phyloP scores from a whole-genome alignment of 805 yeast genomes.

The Dipodascus geniculatus region DNA sequence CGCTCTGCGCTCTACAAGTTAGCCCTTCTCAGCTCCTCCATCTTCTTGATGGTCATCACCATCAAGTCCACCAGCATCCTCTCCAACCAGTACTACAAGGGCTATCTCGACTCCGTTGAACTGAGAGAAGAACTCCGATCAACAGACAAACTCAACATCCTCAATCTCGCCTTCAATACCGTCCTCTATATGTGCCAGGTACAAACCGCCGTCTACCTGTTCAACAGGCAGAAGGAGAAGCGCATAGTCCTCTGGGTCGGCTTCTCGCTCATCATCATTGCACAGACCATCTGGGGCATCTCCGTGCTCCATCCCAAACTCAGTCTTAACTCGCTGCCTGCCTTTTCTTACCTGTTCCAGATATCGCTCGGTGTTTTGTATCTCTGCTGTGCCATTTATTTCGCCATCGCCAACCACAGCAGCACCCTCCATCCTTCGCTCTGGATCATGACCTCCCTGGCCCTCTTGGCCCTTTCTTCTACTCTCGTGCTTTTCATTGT shows the following conservation, averaged over 20 bases:
- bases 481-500: constrained; percentile 65
- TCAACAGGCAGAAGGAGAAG: constrained; percentile 57
- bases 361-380: constrained; percentile 61
- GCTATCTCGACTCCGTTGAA: constrained; percentile 30
- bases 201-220: constrained; percentile 56
- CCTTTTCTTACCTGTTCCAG: constrained; percentile 61
- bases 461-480: constrained; percentile 42
- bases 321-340: constrained; percentile 38
- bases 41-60: constrained; percentile 41
- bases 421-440: neutral
- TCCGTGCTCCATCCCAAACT: constrained; percentile 35
- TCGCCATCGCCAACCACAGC: constrained; percentile 26
- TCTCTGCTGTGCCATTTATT: constrained; percentile 50
- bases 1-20: constrained; percentile 38
- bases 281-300: constrained; percentile 62
- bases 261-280: constrained; percentile 35
- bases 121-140: constrained; percentile 30
- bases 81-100: constrained; percentile 34
- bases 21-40: constrained; percentile 42
- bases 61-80: constrained; percentile 36
- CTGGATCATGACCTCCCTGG: constrained; percentile 37
- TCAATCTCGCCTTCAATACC: constrained; percentile 40
- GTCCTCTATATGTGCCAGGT: constrained; percentile 57
- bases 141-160: constrained; percentile 31
- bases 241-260: constrained; percentile 52